phyloP scores from a whole-genome alignment of 345 rosid species.

The Firmiana major region DNA sequence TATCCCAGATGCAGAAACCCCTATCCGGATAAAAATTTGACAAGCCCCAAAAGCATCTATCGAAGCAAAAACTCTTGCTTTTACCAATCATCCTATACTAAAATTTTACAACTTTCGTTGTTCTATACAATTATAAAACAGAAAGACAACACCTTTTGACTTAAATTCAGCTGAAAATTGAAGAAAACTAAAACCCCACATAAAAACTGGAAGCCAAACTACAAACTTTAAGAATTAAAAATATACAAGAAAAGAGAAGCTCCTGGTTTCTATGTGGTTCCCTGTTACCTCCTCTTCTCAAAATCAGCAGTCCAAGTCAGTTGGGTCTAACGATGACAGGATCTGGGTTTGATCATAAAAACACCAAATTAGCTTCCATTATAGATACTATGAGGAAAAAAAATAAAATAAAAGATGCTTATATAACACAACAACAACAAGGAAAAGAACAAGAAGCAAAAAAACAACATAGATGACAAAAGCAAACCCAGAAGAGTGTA shows the following conservation, averaged over 20 bases:
- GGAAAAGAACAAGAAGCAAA: background rate
- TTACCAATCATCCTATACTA: slow-evolving; percentile 4
- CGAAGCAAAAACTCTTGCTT: background rate
- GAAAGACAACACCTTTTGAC: background rate
- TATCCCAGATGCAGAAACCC: slow-evolving; percentile 4
- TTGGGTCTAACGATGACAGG: background rate
- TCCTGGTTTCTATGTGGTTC: background rate
- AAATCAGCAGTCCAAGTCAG: slow-evolving; percentile 8
- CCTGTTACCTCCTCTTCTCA: background rate
- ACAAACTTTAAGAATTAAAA: background rate
- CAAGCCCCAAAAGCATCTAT: background rate
- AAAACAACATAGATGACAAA: background rate
- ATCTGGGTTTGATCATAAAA: slow-evolving; percentile 11
- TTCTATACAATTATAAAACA: background rate
- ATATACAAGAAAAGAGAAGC: background rate
- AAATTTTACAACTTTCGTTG: background rate
- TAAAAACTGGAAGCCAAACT: background rate
- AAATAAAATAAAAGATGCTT: background rate
- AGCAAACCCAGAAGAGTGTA: background rate
- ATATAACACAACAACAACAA: background rate
- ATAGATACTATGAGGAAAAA: background rate
- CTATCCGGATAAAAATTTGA: background rate
- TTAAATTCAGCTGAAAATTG: background rate
- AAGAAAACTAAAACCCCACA: slow-evolving; percentile 17
- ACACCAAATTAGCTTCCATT: slow-evolving; percentile 18